A percentile compares a stretch with the other conserved stretches of the same genome.
These are phyloP conservation scores for Phycomyces nitens DNA, from an alignment of 192 early-diverging fungal species.

Conservation along the genomic window DNA sequence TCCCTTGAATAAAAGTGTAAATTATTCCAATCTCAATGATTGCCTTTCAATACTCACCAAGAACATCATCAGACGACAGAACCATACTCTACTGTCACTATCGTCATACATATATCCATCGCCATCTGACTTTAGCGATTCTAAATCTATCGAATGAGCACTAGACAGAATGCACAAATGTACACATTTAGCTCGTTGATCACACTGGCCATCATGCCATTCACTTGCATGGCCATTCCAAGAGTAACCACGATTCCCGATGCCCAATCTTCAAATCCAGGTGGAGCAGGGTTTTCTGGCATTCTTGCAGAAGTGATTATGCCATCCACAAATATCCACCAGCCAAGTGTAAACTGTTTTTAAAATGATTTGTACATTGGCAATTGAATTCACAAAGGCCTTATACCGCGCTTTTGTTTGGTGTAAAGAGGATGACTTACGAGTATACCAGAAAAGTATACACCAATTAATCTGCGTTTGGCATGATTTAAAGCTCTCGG, in stretches of 20 bases:
- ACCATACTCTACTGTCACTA: background rate
- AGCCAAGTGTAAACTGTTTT: slow-evolving; percentile 26
- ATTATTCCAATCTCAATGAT: too few species aligned
- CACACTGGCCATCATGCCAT: too few species aligned
- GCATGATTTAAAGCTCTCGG: background rate
- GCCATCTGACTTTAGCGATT: slow-evolving; percentile 10
- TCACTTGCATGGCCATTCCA: slow-evolving; percentile 21
- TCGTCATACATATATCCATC: background rate
- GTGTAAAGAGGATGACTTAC: slow-evolving; percentile 9
- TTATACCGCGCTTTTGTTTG: background rate
- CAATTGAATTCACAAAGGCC: too few species aligned
- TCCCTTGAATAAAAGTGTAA: slow-evolving; percentile 2
- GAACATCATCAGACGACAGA: slow-evolving; percentile 5
- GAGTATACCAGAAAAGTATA: slow-evolving; percentile 20
- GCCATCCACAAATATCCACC: slow-evolving; percentile 28
- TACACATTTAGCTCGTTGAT: background rate
- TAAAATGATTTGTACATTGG: background rate
- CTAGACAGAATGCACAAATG: background rate
- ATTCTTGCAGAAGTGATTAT: background rate
- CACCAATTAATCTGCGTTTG: slow-evolving; percentile 13
- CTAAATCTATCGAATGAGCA: slow-evolving; percentile 8
- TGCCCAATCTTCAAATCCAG: slow-evolving; percentile 29
- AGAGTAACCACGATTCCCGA: slow-evolving; percentile 15
- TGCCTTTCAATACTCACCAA: too few species aligned
- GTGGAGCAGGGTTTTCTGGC: background rate